These are phyloP conservation scores for Physcia stellaris DNA, from an alignment of 495 filamentous ascomycete genomes.

Conservation along the genomic window DNA sequence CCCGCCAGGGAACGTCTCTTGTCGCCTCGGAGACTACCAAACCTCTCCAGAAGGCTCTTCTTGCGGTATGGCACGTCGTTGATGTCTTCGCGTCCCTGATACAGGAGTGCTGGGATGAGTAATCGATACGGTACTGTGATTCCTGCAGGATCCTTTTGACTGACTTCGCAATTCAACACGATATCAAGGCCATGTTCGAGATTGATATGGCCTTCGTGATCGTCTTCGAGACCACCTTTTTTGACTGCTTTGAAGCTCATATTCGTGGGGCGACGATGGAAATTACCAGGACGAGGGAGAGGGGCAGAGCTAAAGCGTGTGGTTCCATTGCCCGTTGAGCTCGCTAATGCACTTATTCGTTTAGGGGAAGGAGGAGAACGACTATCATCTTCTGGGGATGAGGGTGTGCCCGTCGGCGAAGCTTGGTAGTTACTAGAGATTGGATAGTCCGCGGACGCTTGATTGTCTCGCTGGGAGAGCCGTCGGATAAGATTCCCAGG, in stretches of 20 bases:
- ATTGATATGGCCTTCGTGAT: conserved; percentile 35
- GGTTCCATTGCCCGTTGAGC: conserved; percentile 4
- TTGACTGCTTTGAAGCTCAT: conserved; percentile 44
- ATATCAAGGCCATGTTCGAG: conserved; percentile 72
- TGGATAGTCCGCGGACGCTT: conserved; percentile 16
- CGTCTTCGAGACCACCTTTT: conserved; percentile 23
- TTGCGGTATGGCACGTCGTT: conserved; percentile 9
- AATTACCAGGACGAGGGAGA: conserved; percentile 31
- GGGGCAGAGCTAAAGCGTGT: conserved; percentile 10
- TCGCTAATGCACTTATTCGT: conserved; percentile 7
- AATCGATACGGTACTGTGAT: conserved; percentile 78
- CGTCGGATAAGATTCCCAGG: conserved; percentile 41
- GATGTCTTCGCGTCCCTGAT: conserved; percentile 30
- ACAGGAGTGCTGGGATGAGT: conserved; percentile 62
- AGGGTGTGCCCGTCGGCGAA: conserved; percentile 16
- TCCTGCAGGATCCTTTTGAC: conserved; percentile 71
- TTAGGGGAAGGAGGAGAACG: conserved; percentile 21
- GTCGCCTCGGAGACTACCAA: conserved; percentile 9
- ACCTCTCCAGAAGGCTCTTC: conserved; percentile 8
- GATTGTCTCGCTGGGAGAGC: conserved; percentile 28
- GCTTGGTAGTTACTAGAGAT: conserved; percentile 31
- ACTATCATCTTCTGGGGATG: conserved; percentile 21
- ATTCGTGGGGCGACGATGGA: conserved; percentile 62
- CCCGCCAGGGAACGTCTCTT: conserved; percentile 5
- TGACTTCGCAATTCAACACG: conserved; percentile 75